Base-by-base conservation (phyloP, 441 rosid genomes). In the Euphorbia celastroides region DNA sequence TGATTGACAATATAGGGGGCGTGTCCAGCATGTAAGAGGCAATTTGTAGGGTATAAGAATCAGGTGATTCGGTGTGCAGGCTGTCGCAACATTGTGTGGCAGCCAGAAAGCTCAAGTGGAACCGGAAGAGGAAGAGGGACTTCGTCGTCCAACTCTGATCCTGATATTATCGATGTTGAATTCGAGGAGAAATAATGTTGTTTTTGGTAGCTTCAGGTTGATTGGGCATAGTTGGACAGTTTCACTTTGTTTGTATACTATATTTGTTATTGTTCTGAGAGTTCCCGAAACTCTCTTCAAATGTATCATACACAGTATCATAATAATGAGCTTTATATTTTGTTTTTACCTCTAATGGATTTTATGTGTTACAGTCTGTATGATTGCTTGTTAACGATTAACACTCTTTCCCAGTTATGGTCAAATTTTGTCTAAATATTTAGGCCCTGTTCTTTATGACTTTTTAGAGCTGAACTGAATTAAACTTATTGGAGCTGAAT, bases 51-150 rank as follows among this genome's bases (percentile, higher is more conserved):
- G 36, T 83, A 81, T 82, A 93, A 86, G 77, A 90, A 68, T 83
- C 97, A 88, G 78, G 70, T 80, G 32, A 81, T 93, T 60, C 89
- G 86, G 4, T 93, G 98, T 52, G 67, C 78, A 25, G 76, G 90
- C 64, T 90, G 98, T 54, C 86, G 98, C 58, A 93, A 93, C 85
- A 90, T 76, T 46, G 97, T 93, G 63, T 93, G 98, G 97, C 90
- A 93, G 64, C 92, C 98, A 2, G 66, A 78, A 48, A 88, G 83
- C 74, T 77, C 88, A 34, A 72, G 79, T 74, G 86, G 83, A 27
- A 84, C 82, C 31, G 77, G 84, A 5, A 58, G 71, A 73, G 81
- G 86, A 7, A 75, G 60, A 19, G 60, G 31, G 52, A 63, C 85
- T 54, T 70, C 84, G 2, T 11, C 52, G 2, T 56, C 69, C 51